These are phyloP conservation scores for sunflower (Helianthus annuus) DNA, from an alignment of 129 eudicot genomes.

Conservation along the genomic window HanXRQr2.0-SUNRISE NC_035435.2:152959208-152959707, in stretches of 20 bases:
- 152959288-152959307: not conserved
- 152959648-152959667: too few relatives aligned
- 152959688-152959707: too few relatives aligned
- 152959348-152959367: not conserved
- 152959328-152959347: not conserved
- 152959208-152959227: constrained; percentile 16
- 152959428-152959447: constrained; percentile 4
- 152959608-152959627: too few relatives aligned
- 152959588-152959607: too few relatives aligned
- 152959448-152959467: constrained; percentile 15
- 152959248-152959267: constrained; percentile 11
- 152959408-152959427: not conserved
- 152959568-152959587: too few relatives aligned
- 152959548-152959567: too few relatives aligned
- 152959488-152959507: constrained; percentile 11
- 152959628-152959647: too few relatives aligned
- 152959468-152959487: not conserved
- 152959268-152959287: constrained; percentile 13
- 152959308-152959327: not conserved
- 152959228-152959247: constrained; percentile 33
- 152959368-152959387: not conserved
- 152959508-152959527: constrained; percentile 17
- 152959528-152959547: not conserved
- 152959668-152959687: too few relatives aligned
- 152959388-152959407: not conserved